These are phyloP conservation scores for Argentina anserina DNA, from an alignment of 306 rosid genomes.

Conservation along the genomic window DNA sequence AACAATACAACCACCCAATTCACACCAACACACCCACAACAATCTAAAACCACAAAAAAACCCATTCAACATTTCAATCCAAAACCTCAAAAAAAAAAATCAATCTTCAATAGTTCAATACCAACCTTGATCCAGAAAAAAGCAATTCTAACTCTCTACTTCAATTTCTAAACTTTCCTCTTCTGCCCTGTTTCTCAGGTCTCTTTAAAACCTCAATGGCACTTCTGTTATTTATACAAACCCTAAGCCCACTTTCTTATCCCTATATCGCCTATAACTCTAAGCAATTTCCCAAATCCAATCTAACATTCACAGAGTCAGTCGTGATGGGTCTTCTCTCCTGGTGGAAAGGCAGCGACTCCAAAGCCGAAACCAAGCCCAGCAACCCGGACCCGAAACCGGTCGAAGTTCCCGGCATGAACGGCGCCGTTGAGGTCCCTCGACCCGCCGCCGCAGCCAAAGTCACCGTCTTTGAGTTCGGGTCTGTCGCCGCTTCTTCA, in stretches of 20 bases:
- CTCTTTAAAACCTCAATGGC: background rate
- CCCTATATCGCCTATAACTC: background rate
- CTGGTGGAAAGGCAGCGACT: slow-evolving; percentile 61
- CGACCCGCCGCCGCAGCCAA: slow-evolving; percentile 47
- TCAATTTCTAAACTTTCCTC: background rate
- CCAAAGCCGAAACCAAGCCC: slow-evolving; percentile 18
- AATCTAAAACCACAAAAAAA: background rate
- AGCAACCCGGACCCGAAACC: slow-evolving; percentile 19
- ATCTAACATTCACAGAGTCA: background rate
- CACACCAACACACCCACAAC: background rate
- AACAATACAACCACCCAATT: background rate
- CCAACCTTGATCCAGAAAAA: background rate
- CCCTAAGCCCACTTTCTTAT: background rate
- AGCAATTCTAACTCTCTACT: background rate
- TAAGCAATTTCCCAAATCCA: background rate
- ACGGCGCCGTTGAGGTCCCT: slow-evolving; percentile 79
- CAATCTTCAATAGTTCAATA: background rate
- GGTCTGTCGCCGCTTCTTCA: slow-evolving; percentile 60
- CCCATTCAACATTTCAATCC: background rate
- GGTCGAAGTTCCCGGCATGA: slow-evolving; percentile 56
- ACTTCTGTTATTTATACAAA: background rate
- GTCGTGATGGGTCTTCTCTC: slow-evolving; percentile 65
- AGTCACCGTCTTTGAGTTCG: slow-evolving; percentile 76
- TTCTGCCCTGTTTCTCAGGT: background rate
- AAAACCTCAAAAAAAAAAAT: background rate